Evolutionary conservation across 805 yeast species (phyloP).

Genomic region (Metschnikowia lunata): DNA sequence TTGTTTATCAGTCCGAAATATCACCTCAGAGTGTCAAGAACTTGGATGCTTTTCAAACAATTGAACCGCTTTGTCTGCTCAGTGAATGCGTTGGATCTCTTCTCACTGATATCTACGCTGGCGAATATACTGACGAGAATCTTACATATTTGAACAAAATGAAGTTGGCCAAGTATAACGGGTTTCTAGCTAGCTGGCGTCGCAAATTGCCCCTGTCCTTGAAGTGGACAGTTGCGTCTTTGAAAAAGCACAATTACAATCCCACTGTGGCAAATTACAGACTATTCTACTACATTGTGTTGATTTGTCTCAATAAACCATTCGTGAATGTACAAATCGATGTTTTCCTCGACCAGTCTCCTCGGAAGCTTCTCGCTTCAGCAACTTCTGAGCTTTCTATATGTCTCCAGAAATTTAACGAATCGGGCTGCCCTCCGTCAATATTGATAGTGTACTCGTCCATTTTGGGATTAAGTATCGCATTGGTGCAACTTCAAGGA

Average conservation of each 20-base stretch:
- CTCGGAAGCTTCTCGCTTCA: conserved; percentile 8
- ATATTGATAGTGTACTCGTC: conserved; percentile 15
- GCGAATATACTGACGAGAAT: conserved; percentile 12
- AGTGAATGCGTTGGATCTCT: conserved; percentile 17
- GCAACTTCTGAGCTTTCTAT: conserved; percentile 15
- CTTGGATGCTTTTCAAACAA: conserved; percentile 15
- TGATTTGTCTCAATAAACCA: conserved; percentile 16
- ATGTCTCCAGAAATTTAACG: conserved; percentile 11
- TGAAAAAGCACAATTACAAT: conserved; percentile 12
- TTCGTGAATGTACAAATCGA: conserved; percentile 10
- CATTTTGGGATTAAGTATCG: conserved; percentile 14
- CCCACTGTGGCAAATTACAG: conserved; percentile 16
- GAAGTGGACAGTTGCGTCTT: conserved; percentile 12
- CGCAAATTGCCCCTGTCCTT: conserved; percentile 11
- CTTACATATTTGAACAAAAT: conserved; percentile 9
- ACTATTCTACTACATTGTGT: conserved; percentile 15
- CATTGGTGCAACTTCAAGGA: conserved; percentile 8
- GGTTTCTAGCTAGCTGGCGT: conserved; percentile 13
- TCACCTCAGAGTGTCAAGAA: conserved; percentile 6
- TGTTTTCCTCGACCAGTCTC: conserved; percentile 7
- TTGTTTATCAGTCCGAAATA: conserved; percentile 10
- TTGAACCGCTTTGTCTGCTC: conserved; percentile 16
- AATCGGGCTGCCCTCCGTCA: conserved; percentile 10
- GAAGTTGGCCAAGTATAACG: conserved; percentile 12
- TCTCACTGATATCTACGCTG: conserved; percentile 15